Evolutionary conservation across 129 eudicot genomes (phyloP).

Genomic region (Dittrichia graveolens): DNA sequence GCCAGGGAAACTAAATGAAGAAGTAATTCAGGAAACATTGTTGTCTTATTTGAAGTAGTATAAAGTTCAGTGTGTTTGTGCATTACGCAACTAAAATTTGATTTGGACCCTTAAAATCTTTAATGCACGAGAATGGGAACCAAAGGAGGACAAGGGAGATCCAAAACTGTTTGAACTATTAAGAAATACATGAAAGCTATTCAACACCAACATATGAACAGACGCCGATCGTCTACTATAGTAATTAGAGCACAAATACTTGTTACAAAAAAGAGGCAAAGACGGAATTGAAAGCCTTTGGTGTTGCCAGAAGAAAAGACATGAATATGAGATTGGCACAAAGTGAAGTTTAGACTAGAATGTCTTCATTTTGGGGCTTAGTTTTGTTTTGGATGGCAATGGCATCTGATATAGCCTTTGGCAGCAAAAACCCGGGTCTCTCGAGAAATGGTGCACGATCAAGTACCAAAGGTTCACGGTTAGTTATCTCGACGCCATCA

Average conservation of each 20-base stretch:
- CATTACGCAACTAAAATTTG: too few relatives aligned
- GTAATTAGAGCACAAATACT: conserved; percentile 16
- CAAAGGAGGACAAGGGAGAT: not conserved
- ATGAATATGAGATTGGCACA: not conserved
- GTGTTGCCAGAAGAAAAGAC: conserved; percentile 29
- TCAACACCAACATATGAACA: not conserved
- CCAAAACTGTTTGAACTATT: conserved; percentile 5
- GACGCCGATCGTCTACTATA: too few relatives aligned
- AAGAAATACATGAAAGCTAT: conserved; percentile 18
- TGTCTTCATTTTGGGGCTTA: conserved; percentile 47
- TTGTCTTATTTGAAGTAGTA: not conserved
- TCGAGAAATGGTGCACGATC: conserved; percentile 82
- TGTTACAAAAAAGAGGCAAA: conserved; percentile 7
- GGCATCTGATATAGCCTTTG: conserved; percentile 90
- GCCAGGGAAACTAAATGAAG: conserved; percentile 36
- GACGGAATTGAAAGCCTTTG: conserved; percentile 9
- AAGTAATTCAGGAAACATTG: conserved; percentile 11
- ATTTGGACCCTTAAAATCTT: too few relatives aligned
- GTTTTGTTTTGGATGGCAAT: conserved; percentile 59
- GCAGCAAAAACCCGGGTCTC: conserved; percentile 94
- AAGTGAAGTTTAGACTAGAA: conserved; percentile 14
- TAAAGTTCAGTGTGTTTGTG: too few relatives aligned
- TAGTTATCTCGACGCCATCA: conserved; percentile 68
- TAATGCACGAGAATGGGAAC: not conserved
- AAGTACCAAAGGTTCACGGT: conserved; percentile 89